Evolutionary conservation across 306 rosid species (phyloP).

Genomic region (Astragalus membranaceus): DNA sequence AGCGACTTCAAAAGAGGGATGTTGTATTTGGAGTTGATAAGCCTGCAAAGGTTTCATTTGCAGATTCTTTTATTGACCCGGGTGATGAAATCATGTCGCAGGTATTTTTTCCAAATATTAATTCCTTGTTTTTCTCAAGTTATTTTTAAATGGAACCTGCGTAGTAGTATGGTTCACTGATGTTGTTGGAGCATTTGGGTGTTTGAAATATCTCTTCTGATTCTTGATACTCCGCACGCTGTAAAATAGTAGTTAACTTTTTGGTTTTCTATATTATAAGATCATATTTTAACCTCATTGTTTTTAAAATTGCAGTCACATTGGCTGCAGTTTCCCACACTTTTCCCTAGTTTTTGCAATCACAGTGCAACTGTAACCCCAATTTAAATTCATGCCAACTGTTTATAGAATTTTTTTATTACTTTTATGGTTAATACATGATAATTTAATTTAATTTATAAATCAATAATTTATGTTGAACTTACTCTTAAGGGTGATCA

Average conservation of each 20-base stretch:
- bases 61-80: conserved; percentile 95
- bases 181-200: not conserved
- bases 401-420: not conserved
- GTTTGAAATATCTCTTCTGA: not conserved
- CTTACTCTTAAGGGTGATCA: not conserved
- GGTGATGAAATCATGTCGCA: conserved; percentile 98
- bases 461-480: not conserved
- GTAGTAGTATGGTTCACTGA: conserved; percentile 1
- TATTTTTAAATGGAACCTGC: not conserved
- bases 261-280: not conserved
- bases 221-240: not conserved
- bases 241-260: not conserved
- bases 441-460: not conserved
- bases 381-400: not conserved
- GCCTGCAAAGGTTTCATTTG: conserved; percentile 97
- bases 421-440: not conserved
- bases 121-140: conserved; percentile 11
- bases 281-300: not conserved
- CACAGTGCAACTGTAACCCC: not conserved
- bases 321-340: not conserved
- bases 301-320: not conserved
- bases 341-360: not conserved
- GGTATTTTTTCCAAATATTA: conserved; percentile 46
- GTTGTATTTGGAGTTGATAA: conserved; percentile 93
- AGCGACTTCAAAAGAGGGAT: conserved; percentile 90